These are phyloP conservation scores for Starmerella tilneyi DNA, from an alignment of 805 yeast species.

Conservation along the genomic window DNA sequence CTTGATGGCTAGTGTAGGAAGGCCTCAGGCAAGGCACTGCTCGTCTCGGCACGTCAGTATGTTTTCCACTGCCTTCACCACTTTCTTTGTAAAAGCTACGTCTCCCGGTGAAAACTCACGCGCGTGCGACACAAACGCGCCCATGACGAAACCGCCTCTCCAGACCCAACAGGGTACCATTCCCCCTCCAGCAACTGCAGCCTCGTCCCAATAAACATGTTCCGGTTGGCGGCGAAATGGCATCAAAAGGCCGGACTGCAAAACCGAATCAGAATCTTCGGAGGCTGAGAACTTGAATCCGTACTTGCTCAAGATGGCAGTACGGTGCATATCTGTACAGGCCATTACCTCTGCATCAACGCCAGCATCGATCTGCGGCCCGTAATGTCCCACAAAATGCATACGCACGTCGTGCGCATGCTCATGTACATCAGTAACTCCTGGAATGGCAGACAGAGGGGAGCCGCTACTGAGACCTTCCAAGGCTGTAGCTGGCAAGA, in stretches of 20 bases:
- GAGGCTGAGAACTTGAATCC: slow-evolving; percentile 11
- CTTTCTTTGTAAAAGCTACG: slow-evolving; percentile 27
- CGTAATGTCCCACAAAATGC: slow-evolving; percentile 10
- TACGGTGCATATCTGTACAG: neutral
- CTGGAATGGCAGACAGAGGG: neutral
- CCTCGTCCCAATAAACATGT: neutral
- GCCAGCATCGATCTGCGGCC: neutral
- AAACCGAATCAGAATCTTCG: neutral
- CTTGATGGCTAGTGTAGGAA: too few relatives aligned
- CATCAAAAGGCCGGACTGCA: slow-evolving; percentile 15
- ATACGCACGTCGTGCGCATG: neutral
- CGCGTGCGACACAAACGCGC: slow-evolving; percentile 21
- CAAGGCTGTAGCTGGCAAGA: neutral
- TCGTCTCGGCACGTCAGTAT: slow-evolving; percentile 21
- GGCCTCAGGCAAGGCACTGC: neutral
- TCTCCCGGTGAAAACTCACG: slow-evolving; percentile 28
- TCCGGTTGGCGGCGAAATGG: slow-evolving; percentile 17
- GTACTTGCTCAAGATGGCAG: slow-evolving; percentile 15
- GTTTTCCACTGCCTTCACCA: slow-evolving; percentile 26
- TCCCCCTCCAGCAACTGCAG: neutral
- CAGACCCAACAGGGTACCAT: neutral
- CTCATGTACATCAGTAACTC: neutral
- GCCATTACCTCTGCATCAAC: neutral
- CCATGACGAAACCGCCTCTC: slow-evolving; percentile 27
- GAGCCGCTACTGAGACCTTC: neutral